Conservation (phyloP, 441 rosid species). For the Daphne laureola region DNA sequence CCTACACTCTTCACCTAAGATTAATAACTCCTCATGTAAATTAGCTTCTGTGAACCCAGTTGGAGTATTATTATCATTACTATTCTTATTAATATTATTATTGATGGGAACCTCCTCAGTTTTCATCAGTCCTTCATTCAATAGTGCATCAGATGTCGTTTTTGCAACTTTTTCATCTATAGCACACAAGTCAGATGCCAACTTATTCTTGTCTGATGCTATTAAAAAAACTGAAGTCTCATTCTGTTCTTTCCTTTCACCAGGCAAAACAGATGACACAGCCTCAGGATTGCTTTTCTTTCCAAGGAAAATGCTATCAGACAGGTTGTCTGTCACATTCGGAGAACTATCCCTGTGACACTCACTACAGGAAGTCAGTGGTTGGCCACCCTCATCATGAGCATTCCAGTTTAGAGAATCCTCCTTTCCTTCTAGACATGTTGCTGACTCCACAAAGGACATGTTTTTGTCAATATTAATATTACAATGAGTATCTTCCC, state of each 20-base stretch:
- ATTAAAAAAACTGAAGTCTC: slow-evolving; percentile 21
- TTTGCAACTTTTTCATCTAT: slow-evolving; percentile 26
- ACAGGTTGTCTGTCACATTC: slow-evolving; percentile 17
- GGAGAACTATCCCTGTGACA: slow-evolving; percentile 20
- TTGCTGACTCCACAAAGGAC: slow-evolving; percentile 21
- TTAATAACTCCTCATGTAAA: slow-evolving; percentile 69
- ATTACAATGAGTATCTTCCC: slow-evolving; percentile 9
- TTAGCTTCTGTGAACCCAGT: slow-evolving; percentile 38
- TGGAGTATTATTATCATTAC: slow-evolving; percentile 13
- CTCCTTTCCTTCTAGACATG: slow-evolving; percentile 17
- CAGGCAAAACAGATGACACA: slow-evolving; percentile 14
- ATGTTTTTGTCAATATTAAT: slow-evolving; percentile 10
- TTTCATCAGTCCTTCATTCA: slow-evolving; percentile 11
- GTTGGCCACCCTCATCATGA: slow-evolving; percentile 22
- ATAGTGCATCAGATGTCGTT: slow-evolving; percentile 18
- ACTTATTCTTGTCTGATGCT: slow-evolving; percentile 24
- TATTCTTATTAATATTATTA: slow-evolving; percentile 13
- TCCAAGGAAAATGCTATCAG: slow-evolving; percentile 18
- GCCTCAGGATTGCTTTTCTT: slow-evolving; percentile 26
- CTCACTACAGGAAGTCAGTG: slow-evolving; percentile 25
- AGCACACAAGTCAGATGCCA: slow-evolving; percentile 16
- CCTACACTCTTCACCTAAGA: slow-evolving; percentile 47
- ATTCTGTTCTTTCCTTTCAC: slow-evolving; percentile 20
- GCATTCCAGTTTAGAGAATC: slow-evolving; percentile 17
- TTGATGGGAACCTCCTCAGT: slow-evolving; percentile 20